Conservation (phyloP, 2,329 filamentous ascomycete species). For the Sarocladium kiliense region DNA sequence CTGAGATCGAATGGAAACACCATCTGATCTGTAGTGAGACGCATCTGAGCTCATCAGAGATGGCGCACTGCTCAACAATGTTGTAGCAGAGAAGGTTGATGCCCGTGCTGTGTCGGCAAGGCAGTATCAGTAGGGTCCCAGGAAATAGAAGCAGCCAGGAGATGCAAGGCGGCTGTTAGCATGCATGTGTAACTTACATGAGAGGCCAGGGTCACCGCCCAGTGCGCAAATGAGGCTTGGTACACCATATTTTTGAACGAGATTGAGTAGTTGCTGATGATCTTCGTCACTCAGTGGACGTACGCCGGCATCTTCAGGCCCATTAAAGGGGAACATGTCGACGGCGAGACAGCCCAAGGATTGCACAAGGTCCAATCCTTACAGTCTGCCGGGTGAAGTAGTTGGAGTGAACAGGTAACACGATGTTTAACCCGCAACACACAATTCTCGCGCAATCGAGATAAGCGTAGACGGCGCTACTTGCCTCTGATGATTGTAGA, state of each 20-base stretch:
- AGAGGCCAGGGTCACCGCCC: conserved; percentile 17
- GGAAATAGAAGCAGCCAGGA: background rate
- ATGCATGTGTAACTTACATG: conserved; percentile 25
- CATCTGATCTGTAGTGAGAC: conserved; percentile 8
- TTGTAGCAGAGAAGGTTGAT: conserved; percentile 8
- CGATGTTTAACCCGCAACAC: too few relatives aligned
- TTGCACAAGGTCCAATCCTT: background rate
- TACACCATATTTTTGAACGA: conserved; percentile 33
- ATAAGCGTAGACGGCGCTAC: too few relatives aligned
- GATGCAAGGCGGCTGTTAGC: background rate
- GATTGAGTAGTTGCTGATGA: conserved; percentile 29
- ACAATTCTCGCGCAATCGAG: too few relatives aligned
- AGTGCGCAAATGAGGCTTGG: conserved; percentile 31
- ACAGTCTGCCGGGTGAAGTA: background rate
- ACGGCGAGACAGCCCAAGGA: background rate
- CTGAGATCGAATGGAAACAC: conserved; percentile 8
- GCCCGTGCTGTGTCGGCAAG: background rate
- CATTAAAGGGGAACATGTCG: conserved; percentile 30
- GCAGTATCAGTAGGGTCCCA: background rate
- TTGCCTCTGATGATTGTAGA: too few relatives aligned
- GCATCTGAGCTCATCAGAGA: conserved; percentile 10
- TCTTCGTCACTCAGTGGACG: conserved; percentile 33
- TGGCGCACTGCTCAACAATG: conserved; percentile 8
- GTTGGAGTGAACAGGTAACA: background rate
- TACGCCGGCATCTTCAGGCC: conserved; percentile 28